Evolutionary conservation across 768 basidiomycete genomes (phyloP), one percentile per base, ranked within the genome.

Genomic region (Boletus tomentosulus): DNA sequence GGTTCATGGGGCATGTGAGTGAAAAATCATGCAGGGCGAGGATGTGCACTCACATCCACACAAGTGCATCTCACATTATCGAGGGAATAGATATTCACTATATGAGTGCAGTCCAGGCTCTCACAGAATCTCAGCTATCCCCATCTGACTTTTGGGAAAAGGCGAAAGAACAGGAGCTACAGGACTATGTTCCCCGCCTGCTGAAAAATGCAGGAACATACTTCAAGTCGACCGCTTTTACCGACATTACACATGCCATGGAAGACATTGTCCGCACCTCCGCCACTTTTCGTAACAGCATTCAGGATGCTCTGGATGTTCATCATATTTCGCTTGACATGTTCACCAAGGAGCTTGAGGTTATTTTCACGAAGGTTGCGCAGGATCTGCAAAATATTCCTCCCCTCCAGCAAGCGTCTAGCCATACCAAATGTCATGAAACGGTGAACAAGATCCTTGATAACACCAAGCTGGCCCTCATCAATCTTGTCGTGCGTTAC

Each of bases 321-420:
- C 58, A 37, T 3, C 1, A 53, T 2, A 37, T 60, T 7, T 50
- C 61, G 0, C 37, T 60, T 4, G 58, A 57, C n/a, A 10, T 31
- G 1, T 16, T 63, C 27, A 51, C 53, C 1, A 3, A 28, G 13
- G 62, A 63, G 11, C 62, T 61, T 6, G 62, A 60, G 22, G 10
- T 4, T 2, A 16, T 53, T 1, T 63, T 60, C 15, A 48, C 25
- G 55, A 16, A 0, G 7, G 57, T 51, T 1, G 48, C 41, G 19
- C 4, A 46, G 2, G 33, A 56, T 5, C 12, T 62, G 24, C 13
- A 50, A 37, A 52, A 46, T 2, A 46, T 43, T 10, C 42, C 50
- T 16, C 6, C 37, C 13, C 47, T 48, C 0, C 4, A 25, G 48
- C 22, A 48, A 48, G 51, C 46, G 2, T 41, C 61, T 3, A 31